A percentile compares a stretch with the other conserved stretches of the same genome.
Conservation (phyloP, 768 basidiomycete species). For the Hortiboletus campestris region DNA sequence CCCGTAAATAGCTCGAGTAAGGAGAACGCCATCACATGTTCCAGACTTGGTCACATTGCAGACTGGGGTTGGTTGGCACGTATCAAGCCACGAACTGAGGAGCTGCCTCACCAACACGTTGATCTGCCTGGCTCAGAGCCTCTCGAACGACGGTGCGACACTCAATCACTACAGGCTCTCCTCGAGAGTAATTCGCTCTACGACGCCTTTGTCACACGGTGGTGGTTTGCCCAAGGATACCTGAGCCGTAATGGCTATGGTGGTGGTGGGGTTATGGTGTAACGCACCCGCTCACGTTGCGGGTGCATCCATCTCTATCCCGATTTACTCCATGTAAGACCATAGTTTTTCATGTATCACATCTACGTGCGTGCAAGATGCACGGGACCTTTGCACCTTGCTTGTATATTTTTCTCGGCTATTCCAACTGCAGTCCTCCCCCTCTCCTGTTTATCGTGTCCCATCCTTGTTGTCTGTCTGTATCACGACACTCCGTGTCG, state of each 20-base stretch:
- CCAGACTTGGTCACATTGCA: slow-evolving; percentile 2
- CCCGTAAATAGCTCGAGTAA: slow-evolving; percentile 13
- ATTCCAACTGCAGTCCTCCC: not conserved
- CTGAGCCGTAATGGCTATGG: slow-evolving; percentile 16
- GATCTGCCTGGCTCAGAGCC: slow-evolving; percentile 25
- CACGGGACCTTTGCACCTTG: too few relatives aligned
- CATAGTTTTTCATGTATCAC: not conserved
- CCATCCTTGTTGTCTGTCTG: not conserved
- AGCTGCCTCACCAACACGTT: not conserved
- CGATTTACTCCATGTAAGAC: not conserved
- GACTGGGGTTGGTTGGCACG: slow-evolving; percentile 27
- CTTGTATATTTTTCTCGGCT: slow-evolving; percentile 1
- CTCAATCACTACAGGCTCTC: not conserved
- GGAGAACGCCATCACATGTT: not conserved
- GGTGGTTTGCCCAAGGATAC: slow-evolving; percentile 62
- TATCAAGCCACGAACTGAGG: not conserved
- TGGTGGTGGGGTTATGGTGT: slow-evolving; percentile 19
- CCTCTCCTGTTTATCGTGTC: not conserved
- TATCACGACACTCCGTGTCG: not conserved
- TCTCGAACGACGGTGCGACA: not conserved
- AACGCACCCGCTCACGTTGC: not conserved
- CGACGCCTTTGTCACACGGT: slow-evolving; percentile 60
- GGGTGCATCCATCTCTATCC: not conserved
- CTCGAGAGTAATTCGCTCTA: slow-evolving; percentile 39
- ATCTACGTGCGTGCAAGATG: not conserved